These are phyloP conservation scores for Thelonectria olida DNA, from an alignment of 2,329 filamentous ascomycete species.

Conservation along the genomic window DNA sequence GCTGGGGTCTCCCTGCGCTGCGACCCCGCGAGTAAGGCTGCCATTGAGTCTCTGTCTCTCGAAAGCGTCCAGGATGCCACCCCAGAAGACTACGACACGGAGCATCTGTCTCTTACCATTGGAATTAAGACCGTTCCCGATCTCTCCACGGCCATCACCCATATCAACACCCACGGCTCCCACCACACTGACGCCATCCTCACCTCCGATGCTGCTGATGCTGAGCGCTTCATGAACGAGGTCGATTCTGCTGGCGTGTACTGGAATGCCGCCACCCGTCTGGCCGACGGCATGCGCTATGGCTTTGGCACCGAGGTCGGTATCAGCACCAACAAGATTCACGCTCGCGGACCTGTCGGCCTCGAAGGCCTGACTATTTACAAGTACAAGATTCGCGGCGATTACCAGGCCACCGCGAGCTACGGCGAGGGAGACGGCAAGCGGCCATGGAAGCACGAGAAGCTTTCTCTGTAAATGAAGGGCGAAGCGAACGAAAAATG, in stretches of 20 bases:
- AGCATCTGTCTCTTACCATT: conserved; percentile 86
- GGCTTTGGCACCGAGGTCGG: conserved; percentile 98
- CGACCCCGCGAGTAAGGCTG: conserved; percentile 73
- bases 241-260: conserved; percentile 93
- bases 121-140: conserved; percentile 81
- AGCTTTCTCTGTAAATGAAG: conserved; percentile 50
- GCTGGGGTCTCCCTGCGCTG: conserved; percentile 87
- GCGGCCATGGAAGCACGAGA: conserved; percentile 68
- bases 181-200: conserved; percentile 95
- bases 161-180: conserved; percentile 93
- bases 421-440: conserved; percentile 75
- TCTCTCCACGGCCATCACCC: conserved; percentile 77
- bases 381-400: conserved; percentile 89
- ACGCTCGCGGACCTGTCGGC: conserved; percentile 91
- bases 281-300: conserved; percentile 96
- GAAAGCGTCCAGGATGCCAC: conserved; percentile 70
- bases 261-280: conserved; percentile 95
- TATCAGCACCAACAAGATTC: conserved; percentile 99
- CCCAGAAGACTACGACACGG: conserved; percentile 82
- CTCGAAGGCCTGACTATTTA: conserved; percentile 96
- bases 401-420: conserved; percentile 81
- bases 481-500: conserved; percentile 1
- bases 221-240: conserved; percentile 83
- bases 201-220: conserved; percentile 72
- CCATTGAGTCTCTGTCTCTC: conserved; percentile 59